Conservation (phyloP, 768 basidiomycete genomes). For the Dentipellis fragilis region DNA sequence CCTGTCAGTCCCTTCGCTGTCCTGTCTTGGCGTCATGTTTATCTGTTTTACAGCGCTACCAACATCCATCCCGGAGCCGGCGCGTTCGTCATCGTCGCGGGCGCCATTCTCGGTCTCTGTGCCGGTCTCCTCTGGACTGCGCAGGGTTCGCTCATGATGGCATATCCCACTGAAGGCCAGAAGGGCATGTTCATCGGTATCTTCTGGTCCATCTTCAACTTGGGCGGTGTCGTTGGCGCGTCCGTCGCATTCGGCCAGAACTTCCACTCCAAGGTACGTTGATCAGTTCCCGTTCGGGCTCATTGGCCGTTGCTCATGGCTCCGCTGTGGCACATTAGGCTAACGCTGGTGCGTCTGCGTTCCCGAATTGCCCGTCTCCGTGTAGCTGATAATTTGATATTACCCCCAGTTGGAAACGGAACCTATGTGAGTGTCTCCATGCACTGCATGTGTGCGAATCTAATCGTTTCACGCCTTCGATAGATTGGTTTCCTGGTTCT, state of each 20-base stretch:
- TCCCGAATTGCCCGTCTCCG: too few species aligned
- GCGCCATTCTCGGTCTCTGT: conserved; percentile 62
- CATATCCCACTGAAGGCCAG: conserved; percentile 67
- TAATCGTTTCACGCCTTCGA: not conserved
- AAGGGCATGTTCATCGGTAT: conserved; percentile 68
- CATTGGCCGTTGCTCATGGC: not conserved
- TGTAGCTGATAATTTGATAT: not conserved
- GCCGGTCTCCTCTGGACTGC: conserved; percentile 72
- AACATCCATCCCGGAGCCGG: conserved; percentile 58
- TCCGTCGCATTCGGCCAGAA: conserved; percentile 63
- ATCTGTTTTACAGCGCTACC: conserved; percentile 33
- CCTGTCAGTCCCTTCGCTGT: conserved; percentile 36
- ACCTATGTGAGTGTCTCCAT: conserved; percentile 49
- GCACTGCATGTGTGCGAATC: too few species aligned
- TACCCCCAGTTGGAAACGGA: conserved; percentile 46
- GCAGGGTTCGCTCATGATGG: conserved; percentile 77
- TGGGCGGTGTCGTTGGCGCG: conserved; percentile 69
- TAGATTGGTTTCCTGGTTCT: conserved; percentile 69
- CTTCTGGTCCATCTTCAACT: conserved; percentile 77
- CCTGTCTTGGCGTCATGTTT: not conserved
- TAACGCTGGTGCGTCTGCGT: conserved; percentile 21
- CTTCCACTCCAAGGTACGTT: conserved; percentile 45
- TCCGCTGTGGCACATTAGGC: conserved; percentile 13
- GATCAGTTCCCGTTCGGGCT: not conserved
- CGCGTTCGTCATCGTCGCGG: conserved; percentile 56